Base-by-base conservation (phyloP, 2,329 filamentous ascomycete genomes). In the Sporothrix luriei region DNA sequence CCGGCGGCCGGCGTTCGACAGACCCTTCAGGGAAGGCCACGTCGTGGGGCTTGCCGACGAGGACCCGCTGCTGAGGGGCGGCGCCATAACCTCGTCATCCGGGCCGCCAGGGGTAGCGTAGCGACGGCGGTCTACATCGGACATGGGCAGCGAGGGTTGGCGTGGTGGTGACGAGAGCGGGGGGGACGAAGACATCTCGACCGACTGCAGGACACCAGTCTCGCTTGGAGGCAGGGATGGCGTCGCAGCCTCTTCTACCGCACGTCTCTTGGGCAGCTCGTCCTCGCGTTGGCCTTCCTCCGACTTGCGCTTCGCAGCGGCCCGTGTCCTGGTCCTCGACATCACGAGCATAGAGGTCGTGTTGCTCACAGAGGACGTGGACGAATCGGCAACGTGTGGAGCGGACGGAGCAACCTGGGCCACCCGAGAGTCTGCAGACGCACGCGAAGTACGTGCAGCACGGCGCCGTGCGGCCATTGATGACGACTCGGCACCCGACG, bases 1-100 rank as follows among this genome's bases (percentile, higher is more conserved):
- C 54, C 82, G 82, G 66, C 81, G 76, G 21, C 67, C 74, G 7
- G 75, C 80, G 73, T 83, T 83, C 2, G 83, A 82, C 13, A 88
- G 78, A 0, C 79, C 79, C 66, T 82, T 82, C 16, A 88, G 80
- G 33, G 86, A 81, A 0, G 86, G 86, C 84, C 84, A 87, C 2
- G 80, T 73, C 7, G 80, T 78, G 0, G 79, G 79, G 16, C 81
- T 82, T 65, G 82, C 81, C 0, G 75, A 75, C 3, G 79, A 80
- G 5, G 78, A 84, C 69, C 80, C 82, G 72, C 85, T 87, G 76
- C 85, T 88, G 16, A 82, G 79, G 0, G 86, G 86, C 1, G 86
- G 85, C 0, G 85, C 86, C 76, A 84, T 80, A 48, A 86, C 75
- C 70, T 82, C 79, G 38, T 82, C 73, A 38, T 71, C 68, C 7